Percentiles rank a stretch among this genome's conserved stretches.
Evolutionary conservation across 148 eudicot species (phyloP).

Genomic region (Chenopodium album): DNA sequence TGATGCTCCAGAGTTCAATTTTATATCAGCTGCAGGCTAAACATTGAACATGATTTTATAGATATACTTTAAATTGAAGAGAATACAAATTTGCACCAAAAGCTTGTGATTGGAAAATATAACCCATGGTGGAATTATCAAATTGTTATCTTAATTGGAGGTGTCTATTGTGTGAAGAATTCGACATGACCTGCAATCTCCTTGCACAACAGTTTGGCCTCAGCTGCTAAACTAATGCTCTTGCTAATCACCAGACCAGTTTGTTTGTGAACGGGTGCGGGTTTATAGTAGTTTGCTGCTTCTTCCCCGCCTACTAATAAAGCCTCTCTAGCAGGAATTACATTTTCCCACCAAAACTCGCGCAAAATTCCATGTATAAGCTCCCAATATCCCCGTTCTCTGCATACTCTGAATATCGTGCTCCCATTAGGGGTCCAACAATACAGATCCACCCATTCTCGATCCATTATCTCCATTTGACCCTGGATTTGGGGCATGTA

Average conservation of each 20-base stretch:
- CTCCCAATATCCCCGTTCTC: constrained; percentile 76
- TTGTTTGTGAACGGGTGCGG: constrained; percentile 58
- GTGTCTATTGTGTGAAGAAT: constrained; percentile 42
- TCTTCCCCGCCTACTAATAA: constrained; percentile 35
- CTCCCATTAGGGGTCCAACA: constrained; percentile 91
- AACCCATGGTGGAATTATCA: constrained; percentile 9
- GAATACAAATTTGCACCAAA: background rate
- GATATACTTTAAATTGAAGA: background rate
- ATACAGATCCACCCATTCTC: constrained; percentile 47
- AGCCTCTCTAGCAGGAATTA: constrained; percentile 16
- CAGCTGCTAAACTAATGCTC: constrained; percentile 67
- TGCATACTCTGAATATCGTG: constrained; percentile 50
- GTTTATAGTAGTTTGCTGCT: constrained; percentile 57
- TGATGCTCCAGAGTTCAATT: background rate
- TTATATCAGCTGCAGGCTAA: too few relatives aligned
- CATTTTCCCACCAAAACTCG: constrained; percentile 74
- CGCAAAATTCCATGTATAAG: constrained; percentile 68
- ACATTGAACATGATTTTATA: constrained; percentile 6
- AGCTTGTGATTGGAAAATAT: background rate
- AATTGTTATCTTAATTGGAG: constrained; percentile 4
- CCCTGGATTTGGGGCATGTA: constrained; percentile 99
- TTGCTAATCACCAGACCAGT: constrained; percentile 55
- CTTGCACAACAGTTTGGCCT: constrained; percentile 73
- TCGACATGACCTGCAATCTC: constrained; percentile 88
- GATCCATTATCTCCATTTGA: constrained; percentile 90